Evolutionary conservation across 306 rosid species (phyloP).

Genomic region (Cucumis hystrix): DNA sequence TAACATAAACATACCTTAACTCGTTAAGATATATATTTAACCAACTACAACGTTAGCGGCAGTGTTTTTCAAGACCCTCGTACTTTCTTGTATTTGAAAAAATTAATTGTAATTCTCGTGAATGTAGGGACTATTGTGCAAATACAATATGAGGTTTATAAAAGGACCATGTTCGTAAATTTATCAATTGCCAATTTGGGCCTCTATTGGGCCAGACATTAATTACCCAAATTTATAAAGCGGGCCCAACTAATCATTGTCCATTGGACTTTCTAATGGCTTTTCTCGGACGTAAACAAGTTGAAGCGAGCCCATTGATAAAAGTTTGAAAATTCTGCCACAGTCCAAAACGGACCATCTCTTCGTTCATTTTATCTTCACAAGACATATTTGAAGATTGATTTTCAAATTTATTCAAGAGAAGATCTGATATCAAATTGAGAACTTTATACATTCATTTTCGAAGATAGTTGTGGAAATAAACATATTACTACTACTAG

Average conservation of each 20-base stretch:
- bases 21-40: too few relatives aligned
- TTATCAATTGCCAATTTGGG: not conserved
- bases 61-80: too few relatives aligned
- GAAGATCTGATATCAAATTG: too few relatives aligned
- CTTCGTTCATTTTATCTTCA: too few relatives aligned
- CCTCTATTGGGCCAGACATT: not conserved
- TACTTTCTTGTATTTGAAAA: not conserved
- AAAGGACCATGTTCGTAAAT: not conserved
- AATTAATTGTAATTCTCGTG: not conserved
- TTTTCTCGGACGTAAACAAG: not conserved
- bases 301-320: not conserved
- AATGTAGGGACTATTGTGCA: not conserved
- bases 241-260: not conserved
- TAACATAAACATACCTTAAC: too few relatives aligned
- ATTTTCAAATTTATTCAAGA: too few relatives aligned
- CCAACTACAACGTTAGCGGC: too few relatives aligned
- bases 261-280: not conserved
- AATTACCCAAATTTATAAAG: not conserved
- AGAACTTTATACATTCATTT: too few relatives aligned
- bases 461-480: too few relatives aligned
- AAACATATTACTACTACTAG: too few relatives aligned
- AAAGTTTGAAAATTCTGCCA: not conserved
- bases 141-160: not conserved
- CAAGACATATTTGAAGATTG: too few relatives aligned
- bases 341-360: not conserved